Percentiles rank a stretch among this genome's conserved stretches.
Conservation (phyloP, 2,329 filamentous ascomycete species). For the Sporothrix curviconia region DNA sequence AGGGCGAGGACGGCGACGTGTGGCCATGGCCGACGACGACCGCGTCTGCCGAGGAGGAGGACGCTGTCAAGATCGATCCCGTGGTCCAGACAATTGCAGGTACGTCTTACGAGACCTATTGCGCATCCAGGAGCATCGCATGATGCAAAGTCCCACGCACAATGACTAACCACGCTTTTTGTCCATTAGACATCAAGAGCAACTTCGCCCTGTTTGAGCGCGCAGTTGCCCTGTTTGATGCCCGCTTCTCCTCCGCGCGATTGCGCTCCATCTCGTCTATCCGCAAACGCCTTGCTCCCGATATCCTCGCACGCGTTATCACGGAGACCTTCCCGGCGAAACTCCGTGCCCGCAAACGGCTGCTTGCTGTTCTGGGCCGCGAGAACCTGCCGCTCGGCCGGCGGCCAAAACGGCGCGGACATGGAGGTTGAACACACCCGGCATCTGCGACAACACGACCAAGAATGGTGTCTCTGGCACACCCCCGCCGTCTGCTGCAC, state of each 20-base stretch:
- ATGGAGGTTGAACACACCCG: conserved; percentile 66
- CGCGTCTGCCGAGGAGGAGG: conserved; percentile 32
- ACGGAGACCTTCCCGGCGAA: conserved; percentile 68
- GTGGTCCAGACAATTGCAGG: conserved; percentile 54
- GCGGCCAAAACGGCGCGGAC: conserved; percentile 48
- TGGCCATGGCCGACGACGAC: conserved; percentile 60
- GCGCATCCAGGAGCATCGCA: too few relatives aligned
- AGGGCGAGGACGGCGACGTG: conserved; percentile 65
- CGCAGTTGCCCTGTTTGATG: conserved; percentile 87
- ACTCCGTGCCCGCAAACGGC: conserved; percentile 50
- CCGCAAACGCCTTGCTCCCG: conserved; percentile 80
- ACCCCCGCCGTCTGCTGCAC: neutral
- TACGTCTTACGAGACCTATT: conserved; percentile 35
- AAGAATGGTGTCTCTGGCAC: conserved; percentile 39
- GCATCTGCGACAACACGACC: conserved; percentile 15
- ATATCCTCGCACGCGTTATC: conserved; percentile 74
- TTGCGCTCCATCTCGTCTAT: conserved; percentile 93
- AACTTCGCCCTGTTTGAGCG: conserved; percentile 89
- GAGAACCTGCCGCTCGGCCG: conserved; percentile 57
- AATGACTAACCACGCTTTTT: conserved; percentile 5
- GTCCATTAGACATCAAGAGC: conserved; percentile 76
- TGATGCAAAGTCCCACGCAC: too few relatives aligned
- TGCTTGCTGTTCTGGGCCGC: conserved; percentile 64
- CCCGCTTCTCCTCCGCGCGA: conserved; percentile 90
- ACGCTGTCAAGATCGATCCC: conserved; percentile 54